phyloP scores from a whole-genome alignment of 371 early-diverging fungal species.

The Rhizomucor pusillus region DNA sequence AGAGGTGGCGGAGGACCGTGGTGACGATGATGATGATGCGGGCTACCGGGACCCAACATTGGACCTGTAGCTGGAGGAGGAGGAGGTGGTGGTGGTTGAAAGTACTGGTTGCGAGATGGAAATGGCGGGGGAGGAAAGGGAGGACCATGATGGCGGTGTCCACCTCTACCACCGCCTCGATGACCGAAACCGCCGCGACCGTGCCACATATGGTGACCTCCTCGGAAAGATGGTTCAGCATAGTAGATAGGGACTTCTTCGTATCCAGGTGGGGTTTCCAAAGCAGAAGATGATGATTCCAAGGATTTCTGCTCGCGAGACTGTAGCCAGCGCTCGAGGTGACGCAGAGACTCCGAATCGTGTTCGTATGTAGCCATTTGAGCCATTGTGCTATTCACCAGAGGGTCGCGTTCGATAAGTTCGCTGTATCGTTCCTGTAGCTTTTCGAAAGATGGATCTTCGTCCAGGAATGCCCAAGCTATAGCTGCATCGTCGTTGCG shows the following conservation, averaged over 20 bases:
- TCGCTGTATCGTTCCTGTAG: conserved; percentile 2
- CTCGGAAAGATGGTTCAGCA: too few species aligned
- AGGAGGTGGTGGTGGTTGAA: not conserved
- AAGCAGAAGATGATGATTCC: not conserved
- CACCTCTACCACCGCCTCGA: not conserved
- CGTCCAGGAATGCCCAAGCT: conserved; percentile 13
- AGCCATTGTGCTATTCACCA: conserved; percentile 10
- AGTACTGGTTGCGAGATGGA: not conserved
- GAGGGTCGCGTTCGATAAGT: conserved; percentile 5
- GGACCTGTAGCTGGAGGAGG: conserved; percentile 3
- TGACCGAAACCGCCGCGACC: too few species aligned
- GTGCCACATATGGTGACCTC: too few species aligned
- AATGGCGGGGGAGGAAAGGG: not conserved
- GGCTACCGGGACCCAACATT: conserved; percentile 3
- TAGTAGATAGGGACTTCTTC: not conserved
- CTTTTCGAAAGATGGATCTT: not conserved
- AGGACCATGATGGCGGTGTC: conserved; percentile 1
- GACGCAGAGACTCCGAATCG: not conserved
- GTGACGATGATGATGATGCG: conserved; percentile 2
- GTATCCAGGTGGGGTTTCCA: conserved; percentile 1
- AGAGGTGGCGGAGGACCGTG: conserved; percentile 11
- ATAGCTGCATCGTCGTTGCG: not conserved
- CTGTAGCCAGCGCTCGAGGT: conserved; percentile 11
- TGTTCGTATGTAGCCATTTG: conserved; percentile 11
- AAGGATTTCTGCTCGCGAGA: not conserved